A percentile compares a stretch with the other conserved stretches of the same genome.
These are phyloP conservation scores for Coemansia sp. DNA, from an alignment of 192 early-diverging fungal genomes.

Conservation along the genomic window DNA sequence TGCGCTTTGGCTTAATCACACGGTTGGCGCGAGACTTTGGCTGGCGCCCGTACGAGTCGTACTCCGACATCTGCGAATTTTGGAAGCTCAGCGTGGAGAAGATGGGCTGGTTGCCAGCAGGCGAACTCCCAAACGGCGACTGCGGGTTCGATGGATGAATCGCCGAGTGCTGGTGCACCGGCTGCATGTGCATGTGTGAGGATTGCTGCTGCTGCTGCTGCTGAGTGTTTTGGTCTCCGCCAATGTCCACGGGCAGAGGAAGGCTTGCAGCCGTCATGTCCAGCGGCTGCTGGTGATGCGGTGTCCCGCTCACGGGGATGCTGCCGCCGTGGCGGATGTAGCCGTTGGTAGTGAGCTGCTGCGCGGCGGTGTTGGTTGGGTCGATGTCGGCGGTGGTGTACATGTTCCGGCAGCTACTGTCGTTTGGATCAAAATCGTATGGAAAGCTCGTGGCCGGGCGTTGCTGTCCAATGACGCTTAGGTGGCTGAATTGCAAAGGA, in stretches of 20 bases:
- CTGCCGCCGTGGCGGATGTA: slow-evolving; percentile 40
- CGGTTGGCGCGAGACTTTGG: slow-evolving; percentile 38
- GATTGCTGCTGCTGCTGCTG: slow-evolving; percentile 14
- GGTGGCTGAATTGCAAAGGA: slow-evolving; percentile 40
- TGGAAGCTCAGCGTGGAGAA: slow-evolving; percentile 47
- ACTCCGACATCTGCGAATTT: slow-evolving; percentile 49
- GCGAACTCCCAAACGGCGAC: slow-evolving; percentile 45
- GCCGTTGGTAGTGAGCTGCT: slow-evolving; percentile 36
- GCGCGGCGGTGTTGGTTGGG: slow-evolving; percentile 14
- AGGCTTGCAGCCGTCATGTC: slow-evolving; percentile 42
- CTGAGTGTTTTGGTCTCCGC: slow-evolving; percentile 25
- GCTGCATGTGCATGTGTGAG: slow-evolving; percentile 11
- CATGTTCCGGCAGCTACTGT: slow-evolving; percentile 42
- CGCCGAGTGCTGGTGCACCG: background rate
- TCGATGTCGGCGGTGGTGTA: slow-evolving; percentile 42
- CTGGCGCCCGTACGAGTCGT: slow-evolving; percentile 43
- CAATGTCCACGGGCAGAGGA: slow-evolving; percentile 39
- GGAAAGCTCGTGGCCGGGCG: slow-evolving; percentile 34
- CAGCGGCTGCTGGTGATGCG: slow-evolving; percentile 27
- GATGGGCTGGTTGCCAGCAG: slow-evolving; percentile 39
- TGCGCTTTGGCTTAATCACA: slow-evolving; percentile 53
- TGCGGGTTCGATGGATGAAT: slow-evolving; percentile 33
- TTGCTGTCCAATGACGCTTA: slow-evolving; percentile 44
- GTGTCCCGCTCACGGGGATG: slow-evolving; percentile 33
- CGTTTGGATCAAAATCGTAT: slow-evolving; percentile 51